Evolutionary conservation across 192 early-diverging fungal genomes (phyloP), one percentile per base, ranked within the genome.

Genomic region (Rhizoclosmatium sp.): DNA sequence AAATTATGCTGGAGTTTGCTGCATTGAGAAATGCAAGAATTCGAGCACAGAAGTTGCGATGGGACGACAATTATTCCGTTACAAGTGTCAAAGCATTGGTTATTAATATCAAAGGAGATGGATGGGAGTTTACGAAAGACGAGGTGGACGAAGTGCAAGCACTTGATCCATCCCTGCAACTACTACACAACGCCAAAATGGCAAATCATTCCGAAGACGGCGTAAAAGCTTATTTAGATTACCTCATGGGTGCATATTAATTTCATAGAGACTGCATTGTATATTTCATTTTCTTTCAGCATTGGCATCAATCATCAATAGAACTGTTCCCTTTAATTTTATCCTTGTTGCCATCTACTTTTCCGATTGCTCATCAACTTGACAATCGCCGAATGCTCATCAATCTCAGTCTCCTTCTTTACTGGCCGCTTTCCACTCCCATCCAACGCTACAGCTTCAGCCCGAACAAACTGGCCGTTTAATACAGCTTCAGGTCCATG

Each of bases 331-430:
- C 31, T 31, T 31, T 31, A 31, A 31, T 31, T 31, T 31, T 31
- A 31, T 31, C 31, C 31, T 31, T 31, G 31, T 31, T 80, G 79
- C 79, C 79, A 80, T 49, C 65, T 59, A 67, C 79, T 80, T 56
- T 80, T 80, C n/a, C 79, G 59, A 47, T 80, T 80, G 31, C 70
- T 73, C 79, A 80, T 80, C 41, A 80, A 47, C 72, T 69, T 65
- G 47, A 80, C 23, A 40, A 80, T 58, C 12, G 72, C 44, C n/a
- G 41, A 59, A 2, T 39, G 14, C 10, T 23, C 79, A n/a, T 69
- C 79, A 31, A 80, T 48, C 47, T 80, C 79, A 23, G 31, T 62
- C 39, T 80, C 79, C 65, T 80, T 80, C 46, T 54, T 60, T 46
- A 75, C 48, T 14, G 69, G 64, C 48, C 56, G 5, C 39, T 65